Percentiles rank a stretch among this genome's conserved stretches.
Evolutionary conservation across 2,329 filamentous ascomycete genomes (phyloP).

Genomic region (Neopestalotiopsis rosae): DNA sequence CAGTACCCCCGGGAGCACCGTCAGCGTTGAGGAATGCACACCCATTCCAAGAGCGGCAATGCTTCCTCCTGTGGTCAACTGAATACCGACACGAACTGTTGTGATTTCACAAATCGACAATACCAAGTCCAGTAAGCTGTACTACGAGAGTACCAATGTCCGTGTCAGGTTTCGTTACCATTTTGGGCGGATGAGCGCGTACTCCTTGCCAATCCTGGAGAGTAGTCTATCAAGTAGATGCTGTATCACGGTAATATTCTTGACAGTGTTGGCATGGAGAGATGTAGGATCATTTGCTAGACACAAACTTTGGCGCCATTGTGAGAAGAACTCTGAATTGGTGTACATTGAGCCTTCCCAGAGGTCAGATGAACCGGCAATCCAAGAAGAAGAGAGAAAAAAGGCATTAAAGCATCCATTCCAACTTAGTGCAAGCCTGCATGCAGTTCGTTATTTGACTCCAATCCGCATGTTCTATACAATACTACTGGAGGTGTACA

Average conservation of each 20-base stretch:
- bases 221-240: slow-evolving; percentile 35
- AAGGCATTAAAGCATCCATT: too few species aligned
- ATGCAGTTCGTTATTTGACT: too few species aligned
- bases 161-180: slow-evolving; percentile 31
- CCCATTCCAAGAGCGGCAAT: slow-evolving; percentile 33
- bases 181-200: slow-evolving; percentile 32
- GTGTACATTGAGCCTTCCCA: slow-evolving; percentile 32
- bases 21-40: slow-evolving; percentile 32
- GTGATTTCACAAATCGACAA: slow-evolving; percentile 31
- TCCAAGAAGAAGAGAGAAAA: too few species aligned
- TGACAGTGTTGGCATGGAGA: neutral
- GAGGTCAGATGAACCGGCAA: slow-evolving; percentile 23
- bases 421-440: too few species aligned
- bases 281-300: slow-evolving; percentile 28
- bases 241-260: slow-evolving; percentile 26
- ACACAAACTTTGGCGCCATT: slow-evolving; percentile 35
- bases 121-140: slow-evolving; percentile 33
- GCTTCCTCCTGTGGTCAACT: slow-evolving; percentile 23
- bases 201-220: slow-evolving; percentile 32
- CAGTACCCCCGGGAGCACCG: slow-evolving; percentile 30
- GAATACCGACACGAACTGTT: slow-evolving; percentile 22
- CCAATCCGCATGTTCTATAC: too few species aligned
- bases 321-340: slow-evolving; percentile 30
- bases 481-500: too few species aligned
- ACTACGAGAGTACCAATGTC: slow-evolving; percentile 32